Evolutionary conservation across 2,329 filamentous ascomycete species (phyloP).

Genomic region (Teratosphaeria destructans): DNA sequence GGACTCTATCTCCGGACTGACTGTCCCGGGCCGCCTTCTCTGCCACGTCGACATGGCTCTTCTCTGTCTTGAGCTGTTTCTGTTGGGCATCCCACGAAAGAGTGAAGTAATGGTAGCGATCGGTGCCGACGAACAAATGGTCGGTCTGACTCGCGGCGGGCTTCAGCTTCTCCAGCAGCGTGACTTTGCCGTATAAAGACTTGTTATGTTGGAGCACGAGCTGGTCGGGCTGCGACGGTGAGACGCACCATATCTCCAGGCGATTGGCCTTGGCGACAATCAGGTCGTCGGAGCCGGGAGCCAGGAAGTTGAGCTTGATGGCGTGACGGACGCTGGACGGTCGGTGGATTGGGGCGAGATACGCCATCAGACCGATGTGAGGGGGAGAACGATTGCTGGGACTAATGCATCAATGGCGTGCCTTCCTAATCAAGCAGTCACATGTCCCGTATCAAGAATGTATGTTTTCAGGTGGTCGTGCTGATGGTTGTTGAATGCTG

Average conservation of each 20-base stretch:
- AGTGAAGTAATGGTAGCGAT: conserved; percentile 84
- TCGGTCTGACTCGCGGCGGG: conserved; percentile 66
- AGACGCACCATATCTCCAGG: conserved; percentile 64
- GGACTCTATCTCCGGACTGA: conserved; percentile 70
- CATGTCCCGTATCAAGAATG: not conserved
- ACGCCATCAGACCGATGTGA: conserved; percentile 57
- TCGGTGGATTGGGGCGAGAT: conserved; percentile 84
- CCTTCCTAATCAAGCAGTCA: not conserved
- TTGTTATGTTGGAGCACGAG: conserved; percentile 58
- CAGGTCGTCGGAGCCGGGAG: conserved; percentile 65
- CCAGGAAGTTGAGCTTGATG: conserved; percentile 66
- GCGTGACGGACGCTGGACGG: conserved; percentile 88
- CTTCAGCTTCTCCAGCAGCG: conserved; percentile 70
- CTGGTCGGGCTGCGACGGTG: conserved; percentile 43
- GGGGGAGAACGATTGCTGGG: not conserved
- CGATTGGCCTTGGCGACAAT: conserved; percentile 80
- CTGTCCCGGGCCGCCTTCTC: conserved; percentile 58
- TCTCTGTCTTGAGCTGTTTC: conserved; percentile 45
- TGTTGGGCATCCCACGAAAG: conserved; percentile 63
- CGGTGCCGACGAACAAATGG: conserved; percentile 84
- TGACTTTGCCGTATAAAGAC: conserved; percentile 73
- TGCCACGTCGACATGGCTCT: conserved; percentile 49
- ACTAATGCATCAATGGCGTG: not conserved
- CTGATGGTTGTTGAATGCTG: not conserved
- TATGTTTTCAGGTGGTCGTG: not conserved